Conservation (phyloP, 2,329 filamentous ascomycete species). For the Elsinoe australis region DNA sequence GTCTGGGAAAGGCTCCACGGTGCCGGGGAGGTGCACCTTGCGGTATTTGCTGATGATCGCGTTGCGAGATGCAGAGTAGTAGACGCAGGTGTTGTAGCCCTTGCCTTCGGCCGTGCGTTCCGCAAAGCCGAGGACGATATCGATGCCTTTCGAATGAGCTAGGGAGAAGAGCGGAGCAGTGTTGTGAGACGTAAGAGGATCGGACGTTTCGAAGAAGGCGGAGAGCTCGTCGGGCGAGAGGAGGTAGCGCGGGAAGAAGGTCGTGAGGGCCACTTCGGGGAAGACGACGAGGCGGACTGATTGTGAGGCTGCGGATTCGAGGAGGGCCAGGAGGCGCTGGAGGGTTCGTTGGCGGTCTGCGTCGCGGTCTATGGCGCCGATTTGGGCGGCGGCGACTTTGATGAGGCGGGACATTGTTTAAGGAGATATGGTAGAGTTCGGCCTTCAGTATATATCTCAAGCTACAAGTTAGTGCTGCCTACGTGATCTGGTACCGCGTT, state of each 20-base stretch:
- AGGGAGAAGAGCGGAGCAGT: slow-evolving; percentile 44
- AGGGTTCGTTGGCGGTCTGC: slow-evolving; percentile 39
- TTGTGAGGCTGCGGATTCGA: slow-evolving; percentile 39
- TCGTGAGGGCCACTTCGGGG: slow-evolving; percentile 49
- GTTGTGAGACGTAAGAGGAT: slow-evolving; percentile 38
- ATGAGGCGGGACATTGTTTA: slow-evolving; percentile 36
- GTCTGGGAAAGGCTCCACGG: slow-evolving; percentile 44
- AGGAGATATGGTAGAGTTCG: background rate
- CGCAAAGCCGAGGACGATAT: slow-evolving; percentile 48
- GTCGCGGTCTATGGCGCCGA: slow-evolving; percentile 42
- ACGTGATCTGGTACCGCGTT: too few species aligned
- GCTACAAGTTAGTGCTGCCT: too few species aligned
- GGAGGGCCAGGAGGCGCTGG: slow-evolving; percentile 44
- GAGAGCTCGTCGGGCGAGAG: slow-evolving; percentile 39
- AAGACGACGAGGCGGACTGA: slow-evolving; percentile 46
- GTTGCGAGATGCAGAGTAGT: slow-evolving; percentile 41
- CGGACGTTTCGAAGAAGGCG: slow-evolving; percentile 45
- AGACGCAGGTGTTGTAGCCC: slow-evolving; percentile 47
- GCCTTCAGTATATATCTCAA: too few species aligned
- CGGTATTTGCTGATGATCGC: slow-evolving; percentile 46
- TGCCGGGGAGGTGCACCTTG: slow-evolving; percentile 50
- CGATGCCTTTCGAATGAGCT: slow-evolving; percentile 42
- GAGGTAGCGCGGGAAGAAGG: slow-evolving; percentile 50
- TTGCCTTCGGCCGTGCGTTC: slow-evolving; percentile 41
- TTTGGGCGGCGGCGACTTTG: slow-evolving; percentile 48